phyloP scores from a whole-genome alignment of 2,329 filamentous ascomycete species.

The Phyllosticta paracitricarpa region DNA sequence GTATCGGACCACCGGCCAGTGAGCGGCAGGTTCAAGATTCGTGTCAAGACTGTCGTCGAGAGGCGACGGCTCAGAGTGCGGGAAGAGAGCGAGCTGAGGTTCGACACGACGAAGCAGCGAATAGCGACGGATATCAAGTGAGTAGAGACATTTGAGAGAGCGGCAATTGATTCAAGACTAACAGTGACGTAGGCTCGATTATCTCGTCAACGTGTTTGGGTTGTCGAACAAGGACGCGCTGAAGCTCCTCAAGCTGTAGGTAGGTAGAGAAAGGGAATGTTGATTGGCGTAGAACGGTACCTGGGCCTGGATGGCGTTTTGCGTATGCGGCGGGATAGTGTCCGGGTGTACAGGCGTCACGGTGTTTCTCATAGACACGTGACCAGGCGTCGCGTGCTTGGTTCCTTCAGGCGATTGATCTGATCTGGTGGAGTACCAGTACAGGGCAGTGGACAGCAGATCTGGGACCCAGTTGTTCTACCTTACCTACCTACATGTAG shows the following conservation, averaged over 20 bases:
- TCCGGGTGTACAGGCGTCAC: neutral
- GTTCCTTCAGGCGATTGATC: too few relatives aligned
- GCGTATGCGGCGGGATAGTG: neutral
- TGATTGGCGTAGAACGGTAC: neutral
- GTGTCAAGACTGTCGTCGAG: constrained; percentile 70
- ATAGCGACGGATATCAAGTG: constrained; percentile 69
- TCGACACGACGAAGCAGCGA: constrained; percentile 60
- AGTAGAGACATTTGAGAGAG: constrained; percentile 27
- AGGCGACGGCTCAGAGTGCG: constrained; percentile 55
- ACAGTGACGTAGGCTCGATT: constrained; percentile 46
- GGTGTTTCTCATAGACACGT: neutral
- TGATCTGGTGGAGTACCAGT: too few relatives aligned
- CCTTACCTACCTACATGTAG: too few relatives aligned
- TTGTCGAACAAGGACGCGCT: constrained; percentile 43
- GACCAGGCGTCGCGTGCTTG: neutral
- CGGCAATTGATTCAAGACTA: neutral
- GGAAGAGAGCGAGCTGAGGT: constrained; percentile 65
- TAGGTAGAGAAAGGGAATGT: neutral
- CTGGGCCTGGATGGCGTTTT: neutral
- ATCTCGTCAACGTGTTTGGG: constrained; percentile 54
- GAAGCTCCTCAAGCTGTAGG: constrained; percentile 8
- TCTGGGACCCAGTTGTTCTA: neutral
- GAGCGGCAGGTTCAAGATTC: constrained; percentile 70
- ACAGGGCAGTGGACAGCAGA: neutral
- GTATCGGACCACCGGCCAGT: constrained; percentile 92